Percentiles rank a stretch among this genome's conserved stretches.
phyloP scores from a whole-genome alignment of 2,329 filamentous ascomycete genomes.

The Metarhizium rileyi region DNA sequence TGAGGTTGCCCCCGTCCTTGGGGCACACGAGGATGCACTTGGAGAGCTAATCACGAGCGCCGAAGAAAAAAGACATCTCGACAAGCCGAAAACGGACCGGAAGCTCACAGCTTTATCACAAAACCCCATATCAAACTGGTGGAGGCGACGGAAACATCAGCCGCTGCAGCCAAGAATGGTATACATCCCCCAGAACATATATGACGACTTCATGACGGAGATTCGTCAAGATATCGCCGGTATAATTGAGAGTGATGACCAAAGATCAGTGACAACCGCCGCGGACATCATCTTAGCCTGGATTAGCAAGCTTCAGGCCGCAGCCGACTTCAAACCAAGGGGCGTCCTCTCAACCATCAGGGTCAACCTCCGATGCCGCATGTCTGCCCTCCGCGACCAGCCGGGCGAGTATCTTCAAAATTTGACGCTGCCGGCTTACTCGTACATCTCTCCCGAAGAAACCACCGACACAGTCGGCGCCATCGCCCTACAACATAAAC shows the following conservation, averaged over 20 bases:
- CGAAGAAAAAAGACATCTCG: background rate
- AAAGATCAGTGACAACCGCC: slow-evolving; percentile 2
- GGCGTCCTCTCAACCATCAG: background rate
- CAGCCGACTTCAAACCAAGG: background rate
- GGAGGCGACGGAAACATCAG: background rate
- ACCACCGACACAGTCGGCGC: background rate
- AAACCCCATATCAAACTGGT: background rate
- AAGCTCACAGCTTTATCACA: background rate
- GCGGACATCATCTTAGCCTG: slow-evolving; percentile 7
- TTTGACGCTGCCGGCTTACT: slow-evolving; percentile 4
- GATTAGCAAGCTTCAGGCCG: slow-evolving; percentile 6
- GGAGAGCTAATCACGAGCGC: slow-evolving; percentile 1
- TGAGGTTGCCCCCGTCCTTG: slow-evolving; percentile 1
- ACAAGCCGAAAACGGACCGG: background rate
- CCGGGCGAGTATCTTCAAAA: slow-evolving; percentile 7
- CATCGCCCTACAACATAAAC: slow-evolving; percentile 6
- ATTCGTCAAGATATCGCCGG: slow-evolving; percentile 3
- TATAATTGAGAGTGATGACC: slow-evolving; percentile 1
- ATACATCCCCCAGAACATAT: slow-evolving; percentile 6
- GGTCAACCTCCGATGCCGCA: slow-evolving; percentile 5
- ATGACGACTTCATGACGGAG: slow-evolving; percentile 4
- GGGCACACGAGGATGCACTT: slow-evolving; percentile 2
- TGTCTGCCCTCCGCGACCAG: slow-evolving; percentile 3
- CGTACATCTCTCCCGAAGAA: background rate
- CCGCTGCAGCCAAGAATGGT: slow-evolving; percentile 6